Base-by-base conservation (phyloP, 768 basidiomycete genomes). In the Lyophyllum atratum region DNA sequence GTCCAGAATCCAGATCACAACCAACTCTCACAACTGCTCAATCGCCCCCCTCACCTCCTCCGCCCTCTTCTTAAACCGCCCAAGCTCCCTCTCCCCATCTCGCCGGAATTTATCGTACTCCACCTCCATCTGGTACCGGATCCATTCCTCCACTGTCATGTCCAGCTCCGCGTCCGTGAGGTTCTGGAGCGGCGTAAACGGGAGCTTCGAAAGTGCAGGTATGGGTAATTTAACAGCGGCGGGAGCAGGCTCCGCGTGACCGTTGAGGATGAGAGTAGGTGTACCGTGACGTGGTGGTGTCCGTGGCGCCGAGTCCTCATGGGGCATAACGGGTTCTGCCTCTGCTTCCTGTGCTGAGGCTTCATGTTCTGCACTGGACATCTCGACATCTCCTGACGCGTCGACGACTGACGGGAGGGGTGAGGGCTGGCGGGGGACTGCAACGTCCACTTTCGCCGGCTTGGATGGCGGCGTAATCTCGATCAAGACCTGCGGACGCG, bases 61-160 rank as follows among this genome's bases (percentile, higher is more conserved):
- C n/a, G 76, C 76, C 49, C 63, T 68, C 58, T 70, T 71, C 65
- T 72, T 75, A 55, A 78, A 78, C 62, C 73, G 67, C 52, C 68
- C 68, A 59, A 80, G 55, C 61, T 78, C 77, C 52, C 76, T 64
- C 61, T 78, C 76, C n/a, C 78, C 77, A 54, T 80, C 78, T 51
- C 78, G 64, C 48, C 71, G 71, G 53, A 80, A 76, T 55, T 78
- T 82, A 60, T 87, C 84, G 61, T 83, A 85, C 70, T 92, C 81
- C 45, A 83, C 70, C 60, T 79, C 79, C 68, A 92, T 89, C 72
- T 93, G 91, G 61, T 84, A 82, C 53, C 87, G 78, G 56, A 93
- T 85, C 84, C 90, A 90, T 65, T 94, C 84, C 65, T 94, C 92
- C 47, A 95, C 80, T 0, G 91, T 89, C 89, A 94, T 87, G 19